A percentile compares a stretch with the other conserved stretches of the same genome.
phyloP scores from a whole-genome alignment of 2,329 filamentous ascomycete species.

The Chaetomium sp. region DNA sequence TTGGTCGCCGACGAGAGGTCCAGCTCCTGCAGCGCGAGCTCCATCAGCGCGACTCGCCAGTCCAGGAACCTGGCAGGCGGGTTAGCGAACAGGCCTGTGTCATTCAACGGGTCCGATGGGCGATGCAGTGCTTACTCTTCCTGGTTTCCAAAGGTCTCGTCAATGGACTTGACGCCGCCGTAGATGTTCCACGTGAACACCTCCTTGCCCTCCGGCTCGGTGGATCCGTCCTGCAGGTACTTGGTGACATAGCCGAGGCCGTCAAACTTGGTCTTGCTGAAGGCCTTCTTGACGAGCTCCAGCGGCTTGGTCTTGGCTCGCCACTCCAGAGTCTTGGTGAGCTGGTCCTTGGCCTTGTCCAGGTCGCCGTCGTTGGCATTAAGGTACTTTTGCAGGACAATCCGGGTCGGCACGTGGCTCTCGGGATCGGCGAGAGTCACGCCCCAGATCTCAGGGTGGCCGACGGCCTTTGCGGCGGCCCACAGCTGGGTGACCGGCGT shows the following conservation, averaged over 20 bases:
- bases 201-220: constrained; percentile 51
- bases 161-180: constrained; percentile 78
- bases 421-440: constrained; percentile 61
- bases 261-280: constrained; percentile 70
- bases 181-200: constrained; percentile 94
- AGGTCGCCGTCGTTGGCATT: constrained; percentile 83
- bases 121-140: constrained; percentile 64
- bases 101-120: neutral
- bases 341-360: constrained; percentile 73
- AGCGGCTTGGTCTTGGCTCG: constrained; percentile 74
- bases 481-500: constrained; percentile 36
- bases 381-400: constrained; percentile 90
- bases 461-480: constrained; percentile 36
- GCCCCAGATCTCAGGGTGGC: constrained; percentile 83
- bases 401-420: constrained; percentile 71
- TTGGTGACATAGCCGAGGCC: constrained; percentile 79
- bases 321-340: constrained; percentile 79
- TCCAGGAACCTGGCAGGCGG: constrained; percentile 68
- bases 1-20: constrained; percentile 68
- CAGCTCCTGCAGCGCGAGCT: constrained; percentile 76
- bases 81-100: neutral
- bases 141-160: constrained; percentile 78
- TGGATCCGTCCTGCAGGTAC: constrained; percentile 53
- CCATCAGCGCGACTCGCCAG: constrained; percentile 91
- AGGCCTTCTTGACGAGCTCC: constrained; percentile 65